phyloP scores from a whole-genome alignment of 1,284 basidiomycete genomes.

The Moesziomyces sp. region DNA sequence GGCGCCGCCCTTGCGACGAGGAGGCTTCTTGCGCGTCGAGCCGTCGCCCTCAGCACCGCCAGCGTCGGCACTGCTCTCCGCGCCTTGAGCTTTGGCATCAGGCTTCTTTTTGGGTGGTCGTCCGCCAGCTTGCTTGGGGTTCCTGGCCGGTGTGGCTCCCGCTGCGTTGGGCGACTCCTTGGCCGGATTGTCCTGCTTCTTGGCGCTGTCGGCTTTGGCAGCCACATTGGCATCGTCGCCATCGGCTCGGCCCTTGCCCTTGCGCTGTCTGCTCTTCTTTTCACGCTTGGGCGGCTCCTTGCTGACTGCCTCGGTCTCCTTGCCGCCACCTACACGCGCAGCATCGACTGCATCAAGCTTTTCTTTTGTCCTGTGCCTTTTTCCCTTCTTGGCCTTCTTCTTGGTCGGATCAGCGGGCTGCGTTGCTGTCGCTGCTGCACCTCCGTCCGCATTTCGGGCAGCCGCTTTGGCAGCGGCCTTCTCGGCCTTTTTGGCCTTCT shows the following conservation, averaged over 20 bases:
- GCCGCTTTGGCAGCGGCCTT: conserved; percentile 8
- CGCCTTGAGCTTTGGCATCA: conserved; percentile 2
- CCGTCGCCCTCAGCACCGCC: neutral
- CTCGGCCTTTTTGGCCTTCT: conserved; percentile 32
- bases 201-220: neutral
- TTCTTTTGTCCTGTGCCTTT: conserved; percentile 25
- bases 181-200: neutral
- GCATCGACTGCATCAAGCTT: conserved; percentile 6
- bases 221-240: neutral
- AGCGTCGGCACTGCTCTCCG: neutral
- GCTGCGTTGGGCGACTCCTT: neutral
- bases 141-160: neutral
- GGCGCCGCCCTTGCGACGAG: conserved; percentile 1
- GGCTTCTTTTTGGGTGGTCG: conserved; percentile 5
- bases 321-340: neutral
- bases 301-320: neutral
- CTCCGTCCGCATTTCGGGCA: neutral
- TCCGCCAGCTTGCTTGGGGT: neutral
- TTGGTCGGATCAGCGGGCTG: conserved; percentile 7
- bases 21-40: neutral
- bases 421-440: neutral
- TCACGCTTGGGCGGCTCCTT: neutral
- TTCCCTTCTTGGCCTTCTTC: conserved; percentile 6
- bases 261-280: conserved; percentile 15
- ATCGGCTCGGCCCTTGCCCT: conserved; percentile 6